These are phyloP conservation scores for Talaromyces ruber DNA, from an alignment of 495 filamentous ascomycete genomes.

Conservation along the genomic window DNA sequence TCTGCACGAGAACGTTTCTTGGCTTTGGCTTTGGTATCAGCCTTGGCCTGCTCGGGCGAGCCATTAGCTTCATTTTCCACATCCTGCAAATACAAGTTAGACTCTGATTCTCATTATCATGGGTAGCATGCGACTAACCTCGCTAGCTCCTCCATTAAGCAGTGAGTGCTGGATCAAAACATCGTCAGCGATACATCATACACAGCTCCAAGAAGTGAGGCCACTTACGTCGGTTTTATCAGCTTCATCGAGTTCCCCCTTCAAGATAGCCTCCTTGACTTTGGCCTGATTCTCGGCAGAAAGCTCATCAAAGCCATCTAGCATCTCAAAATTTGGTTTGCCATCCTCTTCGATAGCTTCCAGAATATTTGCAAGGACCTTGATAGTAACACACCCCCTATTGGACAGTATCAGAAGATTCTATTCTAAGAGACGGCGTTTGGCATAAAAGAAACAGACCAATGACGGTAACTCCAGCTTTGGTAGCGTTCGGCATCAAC, in stretches of 20 bases:
- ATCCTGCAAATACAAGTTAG: neutral
- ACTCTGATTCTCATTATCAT: constrained; percentile 20
- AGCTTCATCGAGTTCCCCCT: constrained; percentile 66
- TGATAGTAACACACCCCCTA: constrained; percentile 77
- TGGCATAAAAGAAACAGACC: constrained; percentile 41
- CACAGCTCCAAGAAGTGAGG: constrained; percentile 9
- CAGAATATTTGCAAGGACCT: constrained; percentile 47
- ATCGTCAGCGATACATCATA: constrained; percentile 19
- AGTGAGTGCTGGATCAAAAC: neutral
- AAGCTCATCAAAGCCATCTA: constrained; percentile 71
- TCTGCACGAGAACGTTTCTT: constrained; percentile 38
- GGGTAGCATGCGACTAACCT: constrained; percentile 6
- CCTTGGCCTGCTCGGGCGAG: constrained; percentile 10
- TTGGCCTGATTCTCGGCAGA: constrained; percentile 53
- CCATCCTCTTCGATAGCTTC: constrained; percentile 25
- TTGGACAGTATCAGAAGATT: neutral
- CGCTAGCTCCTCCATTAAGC: constrained; percentile 12
- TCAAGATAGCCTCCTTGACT: constrained; percentile 49
- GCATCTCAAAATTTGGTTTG: constrained; percentile 23
- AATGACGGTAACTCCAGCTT: constrained; percentile 66
- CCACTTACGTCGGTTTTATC: constrained; percentile 22
- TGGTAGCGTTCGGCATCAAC: constrained; percentile 42
- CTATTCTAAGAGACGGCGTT: constrained; percentile 7
- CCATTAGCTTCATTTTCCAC: constrained; percentile 13
- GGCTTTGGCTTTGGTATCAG: constrained; percentile 13